A percentile compares a stretch with the other conserved stretches of the same genome.
Conservation (phyloP, 2,329 filamentous ascomycete species). For the Bisporella sp. region DNA sequence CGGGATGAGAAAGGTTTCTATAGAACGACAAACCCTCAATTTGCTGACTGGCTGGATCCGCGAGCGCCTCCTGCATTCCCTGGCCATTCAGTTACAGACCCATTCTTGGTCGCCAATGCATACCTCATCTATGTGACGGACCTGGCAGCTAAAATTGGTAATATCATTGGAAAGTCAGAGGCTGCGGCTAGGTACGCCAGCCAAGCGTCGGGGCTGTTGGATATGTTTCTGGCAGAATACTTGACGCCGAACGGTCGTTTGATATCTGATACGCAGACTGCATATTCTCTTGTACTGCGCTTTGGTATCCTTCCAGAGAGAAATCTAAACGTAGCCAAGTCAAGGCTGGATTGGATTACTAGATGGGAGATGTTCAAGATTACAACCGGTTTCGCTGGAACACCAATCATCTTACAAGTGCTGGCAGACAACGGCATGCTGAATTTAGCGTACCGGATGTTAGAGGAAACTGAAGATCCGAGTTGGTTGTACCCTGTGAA, state of each 20-base stretch:
- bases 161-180: slow-evolving; percentile 15
- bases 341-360: slow-evolving; percentile 15
- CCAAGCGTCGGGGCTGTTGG: slow-evolving; percentile 16
- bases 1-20: slow-evolving; percentile 32
- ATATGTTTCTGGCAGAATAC: slow-evolving; percentile 24
- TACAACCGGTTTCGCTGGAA: slow-evolving; percentile 26
- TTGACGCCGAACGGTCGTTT: slow-evolving; percentile 17
- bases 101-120: slow-evolving; percentile 37
- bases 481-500: slow-evolving; percentile 22
- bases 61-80: slow-evolving; percentile 35
- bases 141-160: slow-evolving; percentile 30
- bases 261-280: slow-evolving; percentile 22
- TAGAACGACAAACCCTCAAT: slow-evolving; percentile 31
- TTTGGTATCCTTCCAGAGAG: slow-evolving; percentile 15
- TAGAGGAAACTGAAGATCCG: slow-evolving; percentile 29
- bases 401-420: slow-evolving; percentile 16
- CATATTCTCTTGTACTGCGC: slow-evolving; percentile 19
- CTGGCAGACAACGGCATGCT: slow-evolving; percentile 8
- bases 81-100: slow-evolving; percentile 32
- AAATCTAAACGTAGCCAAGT: slow-evolving; percentile 6
- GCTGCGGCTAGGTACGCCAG: slow-evolving; percentile 19
- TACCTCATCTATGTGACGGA: slow-evolving; percentile 38
- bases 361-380: slow-evolving; percentile 16
- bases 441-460: slow-evolving; percentile 30
- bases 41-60: slow-evolving; percentile 43